These are phyloP conservation scores for Crucibulum laeve DNA, from an alignment of 768 basidiomycete species.

Conservation along the genomic window DNA sequence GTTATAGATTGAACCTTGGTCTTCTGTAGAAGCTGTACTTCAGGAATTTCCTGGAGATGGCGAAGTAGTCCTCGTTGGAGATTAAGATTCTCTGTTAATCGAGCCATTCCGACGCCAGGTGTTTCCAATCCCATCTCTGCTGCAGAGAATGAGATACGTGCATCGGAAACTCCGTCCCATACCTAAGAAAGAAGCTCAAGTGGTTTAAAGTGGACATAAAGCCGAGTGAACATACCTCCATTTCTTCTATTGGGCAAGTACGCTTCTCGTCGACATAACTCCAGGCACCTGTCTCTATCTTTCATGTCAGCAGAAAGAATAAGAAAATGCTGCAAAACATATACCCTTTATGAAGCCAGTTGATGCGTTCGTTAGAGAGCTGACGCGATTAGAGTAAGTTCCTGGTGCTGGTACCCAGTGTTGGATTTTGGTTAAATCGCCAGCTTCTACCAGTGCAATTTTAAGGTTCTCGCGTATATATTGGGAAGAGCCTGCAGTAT, in stretches of 20 bases:
- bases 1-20: slow-evolving; percentile 71
- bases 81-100: slow-evolving; percentile 89
- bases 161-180: slow-evolving; percentile 89
- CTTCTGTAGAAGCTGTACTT: slow-evolving; percentile 65
- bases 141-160: slow-evolving; percentile 69
- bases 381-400: slow-evolving; percentile 78
- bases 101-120: slow-evolving; percentile 56
- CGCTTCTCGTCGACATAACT: slow-evolving; percentile 60
- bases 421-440: slow-evolving; percentile 64
- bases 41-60: slow-evolving; percentile 46
- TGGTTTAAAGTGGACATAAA: not conserved
- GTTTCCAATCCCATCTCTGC: slow-evolving; percentile 35
- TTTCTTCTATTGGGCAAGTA: slow-evolving; percentile 73
- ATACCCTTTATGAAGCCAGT: slow-evolving; percentile 62
- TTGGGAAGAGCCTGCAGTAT: slow-evolving; percentile 45
- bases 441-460: slow-evolving; percentile 78
- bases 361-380: slow-evolving; percentile 78
- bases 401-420: slow-evolving; percentile 57
- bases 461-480: slow-evolving; percentile 46
- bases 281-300: slow-evolving; percentile 82
- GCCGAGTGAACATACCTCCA: slow-evolving; percentile 60
- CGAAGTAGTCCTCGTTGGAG: slow-evolving; percentile 81
- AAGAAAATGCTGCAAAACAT: slow-evolving; percentile 2
- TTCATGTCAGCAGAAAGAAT: slow-evolving; percentile 2
- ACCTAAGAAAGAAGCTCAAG: slow-evolving; percentile 40